These are phyloP conservation scores for Pistacia atlantica DNA, from an alignment of 345 rosid species.

Conservation along the genomic window DNA sequence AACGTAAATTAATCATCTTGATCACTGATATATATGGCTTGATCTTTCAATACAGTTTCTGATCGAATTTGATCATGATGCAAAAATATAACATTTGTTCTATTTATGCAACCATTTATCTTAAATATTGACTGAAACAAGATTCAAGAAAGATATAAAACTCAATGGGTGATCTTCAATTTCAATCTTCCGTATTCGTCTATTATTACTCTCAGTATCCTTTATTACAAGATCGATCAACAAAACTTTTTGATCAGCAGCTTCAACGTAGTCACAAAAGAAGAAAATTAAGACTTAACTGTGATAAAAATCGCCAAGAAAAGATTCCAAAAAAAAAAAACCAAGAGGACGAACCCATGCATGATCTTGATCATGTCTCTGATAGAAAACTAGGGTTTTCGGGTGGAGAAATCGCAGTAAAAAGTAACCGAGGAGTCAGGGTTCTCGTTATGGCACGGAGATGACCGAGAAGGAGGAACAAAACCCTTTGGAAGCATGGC, in stretches of 20 bases:
- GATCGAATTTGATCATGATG: no score
- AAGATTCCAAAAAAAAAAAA: background rate
- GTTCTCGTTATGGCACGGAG: constrained; percentile 54
- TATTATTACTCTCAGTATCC: background rate
- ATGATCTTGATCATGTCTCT: background rate
- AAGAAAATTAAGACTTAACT: background rate
- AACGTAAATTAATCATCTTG: background rate
- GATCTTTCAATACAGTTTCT: background rate
- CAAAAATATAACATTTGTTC: no score
- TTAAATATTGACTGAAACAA: background rate
- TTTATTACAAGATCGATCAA: constrained; percentile 1
- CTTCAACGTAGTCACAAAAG: background rate
- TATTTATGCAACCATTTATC: background rate
- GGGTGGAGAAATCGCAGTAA: constrained; percentile 42
- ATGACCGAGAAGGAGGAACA: constrained; percentile 67
- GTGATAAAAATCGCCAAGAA: no score
- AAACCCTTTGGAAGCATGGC: constrained; percentile 70
- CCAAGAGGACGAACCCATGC: background rate
- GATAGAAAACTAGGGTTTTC: constrained; percentile 27
- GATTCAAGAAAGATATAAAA: background rate
- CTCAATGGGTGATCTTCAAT: background rate
- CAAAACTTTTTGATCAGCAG: constrained; percentile 1
- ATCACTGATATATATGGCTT: background rate
- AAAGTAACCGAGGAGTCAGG: constrained; percentile 36
- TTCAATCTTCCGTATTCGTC: background rate